Evolutionary conservation across 345 rosid genomes (phyloP), one percentile per base, ranked within the genome.

Genomic region (Dipteronia dyeriana): DNA sequence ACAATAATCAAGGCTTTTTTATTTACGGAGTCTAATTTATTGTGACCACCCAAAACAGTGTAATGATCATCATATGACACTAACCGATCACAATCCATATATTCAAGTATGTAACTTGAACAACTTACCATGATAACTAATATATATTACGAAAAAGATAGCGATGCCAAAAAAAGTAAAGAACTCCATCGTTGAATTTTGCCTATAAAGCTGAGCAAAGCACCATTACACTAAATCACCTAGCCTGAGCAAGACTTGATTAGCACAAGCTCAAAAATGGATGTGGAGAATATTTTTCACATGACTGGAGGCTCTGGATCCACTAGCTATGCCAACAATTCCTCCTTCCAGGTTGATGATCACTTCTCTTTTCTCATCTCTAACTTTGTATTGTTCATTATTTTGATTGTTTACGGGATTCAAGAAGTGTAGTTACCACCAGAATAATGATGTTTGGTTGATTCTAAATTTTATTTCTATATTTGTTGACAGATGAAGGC

Each of bases 261-360:
- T 20, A 70, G 25, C 34, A n/a, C 38, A 2, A 53, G 34, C 63
- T 13, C 26, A 61, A 45, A 57, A 14, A 84, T 84, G 87, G 85
- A 79, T 74, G 83, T 84, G 43, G 81, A 74, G 79, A 82, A 77
- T 43, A 25, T 66, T 66, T 84, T 84, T 57, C 87, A 77, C 83
- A 84, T 84, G 87, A 68, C 74, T 22, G 88, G 79, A 26, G 91
- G 89, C 1, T 74, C 56, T 11, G 89, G 89, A 16, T 69, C 78
- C 16, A 78, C 81, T 25, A 88, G 89, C 86, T 88, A 88, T 68
- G 84, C 91, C 62, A 80, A 71, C 13, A 88, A 86, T 75, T 88
- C 88, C 61, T 77, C 76, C 0, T 75, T 85, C n/a, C 91, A 88
- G 89, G 89, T 9, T 34, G 38, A 34, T 34, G 38, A 34, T 16